Percentiles rank a stretch among this genome's conserved stretches.
Evolutionary conservation across 140 eudicot species (phyloP).

Genomic region (Eryngium alpinum): DNA sequence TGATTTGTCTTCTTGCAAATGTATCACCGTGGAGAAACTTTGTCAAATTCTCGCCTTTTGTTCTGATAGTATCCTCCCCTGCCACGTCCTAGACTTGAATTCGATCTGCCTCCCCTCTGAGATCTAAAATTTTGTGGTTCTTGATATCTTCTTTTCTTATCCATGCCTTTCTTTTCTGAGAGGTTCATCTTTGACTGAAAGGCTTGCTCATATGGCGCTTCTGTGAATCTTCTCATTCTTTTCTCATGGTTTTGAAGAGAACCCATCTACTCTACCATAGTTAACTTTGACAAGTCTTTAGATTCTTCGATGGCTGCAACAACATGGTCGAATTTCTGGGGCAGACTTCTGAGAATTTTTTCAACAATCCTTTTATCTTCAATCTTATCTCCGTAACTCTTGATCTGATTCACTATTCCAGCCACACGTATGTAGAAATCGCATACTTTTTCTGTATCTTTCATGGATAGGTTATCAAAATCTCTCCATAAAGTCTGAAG

Average conservation of each 20-base stretch:
- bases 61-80: background rate
- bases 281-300: slow-evolving; percentile 10
- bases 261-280: slow-evolving; percentile 13
- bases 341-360: background rate
- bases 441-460: background rate
- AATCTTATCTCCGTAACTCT: background rate
- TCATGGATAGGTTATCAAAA: slow-evolving; percentile 1
- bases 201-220: background rate
- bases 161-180: background rate
- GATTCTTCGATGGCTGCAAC: slow-evolving; percentile 21
- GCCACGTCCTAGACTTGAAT: background rate
- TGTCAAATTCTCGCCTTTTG: background rate
- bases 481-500: background rate
- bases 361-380: slow-evolving; percentile 1
- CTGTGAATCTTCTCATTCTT: background rate
- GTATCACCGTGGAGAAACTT: too few relatives aligned
- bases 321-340: slow-evolving; percentile 13
- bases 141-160: background rate
- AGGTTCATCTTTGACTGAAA: slow-evolving; percentile 13
- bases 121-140: background rate
- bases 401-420: slow-evolving; percentile 8
- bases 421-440: too few relatives aligned
- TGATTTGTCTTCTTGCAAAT: background rate
- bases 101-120: background rate
- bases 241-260: slow-evolving; percentile 14